These are phyloP conservation scores for Capillidium rhysosporum DNA, from an alignment of 371 early-diverging fungal species.

Conservation along the genomic window DNA sequence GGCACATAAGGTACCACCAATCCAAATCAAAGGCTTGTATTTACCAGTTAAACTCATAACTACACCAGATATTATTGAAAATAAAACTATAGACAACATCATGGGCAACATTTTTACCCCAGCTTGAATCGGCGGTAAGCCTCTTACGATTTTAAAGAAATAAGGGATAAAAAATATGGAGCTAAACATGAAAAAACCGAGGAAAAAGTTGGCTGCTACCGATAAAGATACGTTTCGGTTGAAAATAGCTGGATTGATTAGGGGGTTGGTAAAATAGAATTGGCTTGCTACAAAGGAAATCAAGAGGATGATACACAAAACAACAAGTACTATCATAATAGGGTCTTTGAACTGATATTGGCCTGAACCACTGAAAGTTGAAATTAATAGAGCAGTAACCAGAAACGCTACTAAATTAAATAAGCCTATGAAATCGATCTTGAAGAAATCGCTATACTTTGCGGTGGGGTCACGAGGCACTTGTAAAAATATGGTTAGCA, in stretches of 20 bases:
- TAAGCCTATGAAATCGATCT: slow-evolving; percentile 29
- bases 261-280: slow-evolving; percentile 18
- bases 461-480: slow-evolving; percentile 18
- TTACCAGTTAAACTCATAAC: slow-evolving; percentile 15
- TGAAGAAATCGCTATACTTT: slow-evolving; percentile 17
- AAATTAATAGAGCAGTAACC: slow-evolving; percentile 28
- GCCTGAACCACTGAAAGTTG: slow-evolving; percentile 31
- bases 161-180: slow-evolving; percentile 50
- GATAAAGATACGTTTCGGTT: not conserved
- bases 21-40: not conserved
- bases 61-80: slow-evolving; percentile 11
- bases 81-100: slow-evolving; percentile 17
- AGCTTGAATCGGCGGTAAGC: slow-evolving; percentile 16
- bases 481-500: slow-evolving; percentile 21
- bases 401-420: slow-evolving; percentile 22
- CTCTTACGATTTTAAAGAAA: slow-evolving; percentile 24
- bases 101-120: slow-evolving; percentile 36
- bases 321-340: slow-evolving; percentile 27
- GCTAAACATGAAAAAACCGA: slow-evolving; percentile 47
- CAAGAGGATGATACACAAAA: slow-evolving; percentile 14
- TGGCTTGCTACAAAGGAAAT: slow-evolving; percentile 18
- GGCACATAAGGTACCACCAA: not conserved
- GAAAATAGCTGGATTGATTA: slow-evolving; percentile 20
- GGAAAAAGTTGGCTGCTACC: slow-evolving; percentile 21
- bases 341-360: slow-evolving; percentile 22